These are phyloP conservation scores for Aurifilum marmelostoma DNA, from an alignment of 2,329 filamentous ascomycete species.

Conservation along the genomic window DNA sequence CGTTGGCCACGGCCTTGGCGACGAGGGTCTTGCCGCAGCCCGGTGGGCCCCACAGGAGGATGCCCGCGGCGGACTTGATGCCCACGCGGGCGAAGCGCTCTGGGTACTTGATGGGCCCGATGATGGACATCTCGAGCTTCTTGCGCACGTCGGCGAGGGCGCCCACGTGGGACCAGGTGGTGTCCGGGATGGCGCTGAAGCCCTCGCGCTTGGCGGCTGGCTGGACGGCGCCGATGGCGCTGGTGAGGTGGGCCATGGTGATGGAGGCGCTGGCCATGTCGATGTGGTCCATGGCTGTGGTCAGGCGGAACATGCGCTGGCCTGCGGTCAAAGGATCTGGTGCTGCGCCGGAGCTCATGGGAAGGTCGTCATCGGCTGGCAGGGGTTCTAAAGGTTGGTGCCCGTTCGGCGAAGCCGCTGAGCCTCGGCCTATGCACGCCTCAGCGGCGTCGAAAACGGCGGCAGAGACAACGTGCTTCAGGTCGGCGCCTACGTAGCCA, in stretches of 20 bases:
- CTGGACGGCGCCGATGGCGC: conserved; percentile 74
- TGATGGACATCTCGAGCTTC: conserved; percentile 82
- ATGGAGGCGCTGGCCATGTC: conserved; percentile 35
- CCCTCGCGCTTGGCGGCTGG: conserved; percentile 88
- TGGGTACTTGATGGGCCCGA: conserved; percentile 84
- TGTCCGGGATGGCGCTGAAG: conserved; percentile 90
- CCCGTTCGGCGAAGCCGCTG: neutral
- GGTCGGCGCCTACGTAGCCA: conserved; percentile 90
- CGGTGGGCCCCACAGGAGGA: conserved; percentile 94
- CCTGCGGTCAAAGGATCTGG: neutral
- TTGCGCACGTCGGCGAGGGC: conserved; percentile 79
- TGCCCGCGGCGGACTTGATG: conserved; percentile 80
- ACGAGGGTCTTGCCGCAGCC: conserved; percentile 97
- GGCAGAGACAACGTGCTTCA: conserved; percentile 64
- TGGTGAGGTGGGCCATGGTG: conserved; percentile 67
- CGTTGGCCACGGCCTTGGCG: conserved; percentile 94
- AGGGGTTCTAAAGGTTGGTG: neutral
- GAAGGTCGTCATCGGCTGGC: neutral
- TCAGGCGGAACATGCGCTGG: conserved; percentile 27
- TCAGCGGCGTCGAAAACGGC: conserved; percentile 44
- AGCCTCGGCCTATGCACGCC: conserved; percentile 32
- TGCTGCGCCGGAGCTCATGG: neutral
- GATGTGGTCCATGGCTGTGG: conserved; percentile 28
- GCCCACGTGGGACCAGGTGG: conserved; percentile 91
- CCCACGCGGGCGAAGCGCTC: conserved; percentile 76